Evolutionary conservation across 768 basidiomycete species (phyloP), one percentile per base, ranked within the genome.

Genomic region (Nidularia sp.): DNA sequence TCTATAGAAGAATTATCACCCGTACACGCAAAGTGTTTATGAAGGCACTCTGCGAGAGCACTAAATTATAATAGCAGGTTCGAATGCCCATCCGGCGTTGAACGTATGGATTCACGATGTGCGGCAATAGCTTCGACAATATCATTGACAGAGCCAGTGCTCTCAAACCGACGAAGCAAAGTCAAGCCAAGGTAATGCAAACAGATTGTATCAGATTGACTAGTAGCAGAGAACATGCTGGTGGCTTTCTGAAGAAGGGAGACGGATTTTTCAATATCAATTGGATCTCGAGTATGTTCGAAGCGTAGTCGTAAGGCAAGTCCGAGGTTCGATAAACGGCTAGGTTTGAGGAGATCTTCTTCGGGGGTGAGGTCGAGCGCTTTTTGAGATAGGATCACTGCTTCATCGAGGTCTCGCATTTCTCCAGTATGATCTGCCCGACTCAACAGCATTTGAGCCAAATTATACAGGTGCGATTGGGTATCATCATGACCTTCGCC

Each of bases 81-180:
- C 4, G 51, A 13, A 31, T 46, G 51, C 45, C 51, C 51, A 33
- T 41, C 13, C 22, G 51, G 51, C 12, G 45, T 46, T 8, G 46
- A 45, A n/a, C 13, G 8, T 4, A 52, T n/a, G 1, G 51, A 15
- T n/a, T 22, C 18, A 10, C 46, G 44, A 5, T 45, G 45, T n/a
- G 25, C 44, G 10, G 10, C 13, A 45, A 45, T 45, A 5, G 56
- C 53, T 43, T 53, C 45, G 33, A 45, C 45, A 39, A 59, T 31
- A 43, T 61, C 54, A 18, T 35, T 25, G 22, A 35, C 3, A 42
- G 57, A 49, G 7, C 41, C 12, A 5, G 6, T 49, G 1, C 31
- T 8, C 15, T 55, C 54, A 60, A 53, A 57, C 13, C 50, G 49
- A 31, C 2, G 50, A 58, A 7, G 59, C 55, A 34, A 54, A 39